These are phyloP conservation scores for Cardamine occulta DNA, from an alignment of 345 rosid genomes.

Conservation along the genomic window DNA sequence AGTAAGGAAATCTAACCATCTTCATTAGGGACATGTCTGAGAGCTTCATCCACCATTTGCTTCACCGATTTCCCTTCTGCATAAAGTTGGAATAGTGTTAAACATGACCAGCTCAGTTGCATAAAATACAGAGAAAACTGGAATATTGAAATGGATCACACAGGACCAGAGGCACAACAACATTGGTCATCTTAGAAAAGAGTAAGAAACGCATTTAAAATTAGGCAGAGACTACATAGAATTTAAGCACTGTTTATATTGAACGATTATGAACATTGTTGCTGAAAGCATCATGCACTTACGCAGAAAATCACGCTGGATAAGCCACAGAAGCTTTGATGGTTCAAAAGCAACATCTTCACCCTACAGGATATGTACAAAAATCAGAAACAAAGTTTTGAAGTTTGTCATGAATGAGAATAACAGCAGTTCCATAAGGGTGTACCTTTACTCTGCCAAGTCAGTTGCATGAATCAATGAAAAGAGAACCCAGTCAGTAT, in stretches of 20 bases:
- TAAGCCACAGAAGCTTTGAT: conserved; percentile 97
- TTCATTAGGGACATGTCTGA: conserved; percentile 76
- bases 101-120: conserved; percentile 18
- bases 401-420: conserved; percentile 20
- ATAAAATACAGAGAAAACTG: conserved; percentile 12
- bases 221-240: not conserved
- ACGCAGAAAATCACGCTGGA: conserved; percentile 99
- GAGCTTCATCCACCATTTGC: conserved; percentile 97
- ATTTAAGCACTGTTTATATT: conserved; percentile 3
- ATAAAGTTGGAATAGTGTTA: conserved; percentile 36
- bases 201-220: not conserved
- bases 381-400: conserved; percentile 32
- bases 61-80: conserved; percentile 97
- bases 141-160: conserved; percentile 23
- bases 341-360: conserved; percentile 98
- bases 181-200: not conserved
- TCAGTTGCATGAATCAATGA: conserved; percentile 44
- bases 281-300: conserved; percentile 45
- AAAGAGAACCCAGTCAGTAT: conserved; percentile 54
- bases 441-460: conserved; percentile 91
- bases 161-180: conserved; percentile 18
- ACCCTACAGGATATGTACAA: conserved; percentile 60
- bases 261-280: conserved; percentile 9
- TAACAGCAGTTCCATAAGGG: conserved; percentile 34
- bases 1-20: conserved; percentile 59